Conservation (phyloP, 169 alveolate species). For the Plasmodium coatneyi region DNA sequence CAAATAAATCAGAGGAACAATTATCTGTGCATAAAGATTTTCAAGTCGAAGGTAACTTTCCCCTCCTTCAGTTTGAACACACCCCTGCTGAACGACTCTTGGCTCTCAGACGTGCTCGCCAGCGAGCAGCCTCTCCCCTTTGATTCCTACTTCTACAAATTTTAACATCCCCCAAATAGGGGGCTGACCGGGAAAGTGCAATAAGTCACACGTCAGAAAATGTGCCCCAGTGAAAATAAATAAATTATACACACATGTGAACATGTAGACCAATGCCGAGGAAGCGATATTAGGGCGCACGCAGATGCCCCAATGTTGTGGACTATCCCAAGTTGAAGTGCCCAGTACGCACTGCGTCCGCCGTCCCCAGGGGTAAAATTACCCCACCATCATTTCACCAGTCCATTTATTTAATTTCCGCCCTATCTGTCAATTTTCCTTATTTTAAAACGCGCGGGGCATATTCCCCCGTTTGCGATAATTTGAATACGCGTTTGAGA, state of each 20-base stretch:
- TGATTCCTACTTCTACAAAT: constrained; percentile 40
- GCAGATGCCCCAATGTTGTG: neutral
- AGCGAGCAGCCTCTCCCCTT: constrained; percentile 36
- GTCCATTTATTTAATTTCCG: neutral
- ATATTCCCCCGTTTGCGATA: neutral
- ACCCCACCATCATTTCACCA: neutral
- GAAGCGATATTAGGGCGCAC: neutral
- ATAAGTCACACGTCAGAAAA: neutral
- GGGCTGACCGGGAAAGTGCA: neutral
- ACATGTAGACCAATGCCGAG: neutral
- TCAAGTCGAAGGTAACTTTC: constrained; percentile 26
- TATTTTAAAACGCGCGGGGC: neutral
- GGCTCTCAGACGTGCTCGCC: constrained; percentile 47
- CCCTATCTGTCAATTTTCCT: neutral
- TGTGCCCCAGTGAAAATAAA: neutral
- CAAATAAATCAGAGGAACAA: constrained; percentile 43
- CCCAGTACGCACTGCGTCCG: neutral
- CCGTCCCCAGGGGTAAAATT: neutral
- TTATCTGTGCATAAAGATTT: constrained; percentile 32
- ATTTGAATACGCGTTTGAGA: neutral
- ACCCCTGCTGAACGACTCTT: constrained; percentile 62
- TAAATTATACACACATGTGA: neutral
- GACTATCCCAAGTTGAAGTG: neutral
- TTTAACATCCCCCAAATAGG: neutral
- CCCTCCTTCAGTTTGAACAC: constrained; percentile 50